Conservation (phyloP, 1,139 yeast genomes). For the Candida glucosophila region DNA sequence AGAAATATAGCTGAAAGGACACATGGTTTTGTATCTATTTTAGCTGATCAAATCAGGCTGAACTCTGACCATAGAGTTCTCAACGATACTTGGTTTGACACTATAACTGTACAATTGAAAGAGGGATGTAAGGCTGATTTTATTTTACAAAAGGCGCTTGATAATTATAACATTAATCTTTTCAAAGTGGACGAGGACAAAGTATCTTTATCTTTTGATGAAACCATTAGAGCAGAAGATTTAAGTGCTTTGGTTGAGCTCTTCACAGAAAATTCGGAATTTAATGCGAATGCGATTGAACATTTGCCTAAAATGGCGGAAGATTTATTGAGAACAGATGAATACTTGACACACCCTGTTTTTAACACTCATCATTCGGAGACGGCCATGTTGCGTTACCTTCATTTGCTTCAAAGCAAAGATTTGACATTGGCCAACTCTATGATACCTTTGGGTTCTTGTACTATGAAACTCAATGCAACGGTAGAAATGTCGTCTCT, state of each 20-base stretch:
- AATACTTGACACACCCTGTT: constrained; percentile 62
- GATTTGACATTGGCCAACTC: constrained; percentile 92
- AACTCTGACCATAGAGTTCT: constrained; percentile 39
- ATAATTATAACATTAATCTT: constrained; percentile 60
- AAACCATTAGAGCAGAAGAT: constrained; percentile 65
- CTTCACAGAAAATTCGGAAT: constrained; percentile 35
- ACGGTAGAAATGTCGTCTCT: constrained; percentile 93
- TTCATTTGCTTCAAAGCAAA: constrained; percentile 76
- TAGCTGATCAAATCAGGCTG: constrained; percentile 49
- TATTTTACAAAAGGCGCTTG: constrained; percentile 49
- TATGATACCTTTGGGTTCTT: constrained; percentile 95
- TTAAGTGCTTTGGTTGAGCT: constrained; percentile 47
- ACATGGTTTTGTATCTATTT: constrained; percentile 62
- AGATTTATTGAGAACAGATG: constrained; percentile 51
- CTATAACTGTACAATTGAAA: constrained; percentile 59
- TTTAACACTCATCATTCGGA: constrained; percentile 88
- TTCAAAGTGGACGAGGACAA: constrained; percentile 57
- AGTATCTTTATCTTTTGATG: constrained; percentile 77
- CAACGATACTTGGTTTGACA: constrained; percentile 76
- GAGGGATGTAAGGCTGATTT: constrained; percentile 49
- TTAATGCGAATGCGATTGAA: constrained; percentile 12
- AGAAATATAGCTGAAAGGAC: constrained; percentile 71
- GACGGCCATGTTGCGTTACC: constrained; percentile 87
- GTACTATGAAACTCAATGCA: constrained; percentile 95
- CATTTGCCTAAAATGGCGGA: constrained; percentile 46